Evolutionary conservation across 2,329 filamentous ascomycete species (phyloP).

Genomic region (Penicillium sp.): DNA sequence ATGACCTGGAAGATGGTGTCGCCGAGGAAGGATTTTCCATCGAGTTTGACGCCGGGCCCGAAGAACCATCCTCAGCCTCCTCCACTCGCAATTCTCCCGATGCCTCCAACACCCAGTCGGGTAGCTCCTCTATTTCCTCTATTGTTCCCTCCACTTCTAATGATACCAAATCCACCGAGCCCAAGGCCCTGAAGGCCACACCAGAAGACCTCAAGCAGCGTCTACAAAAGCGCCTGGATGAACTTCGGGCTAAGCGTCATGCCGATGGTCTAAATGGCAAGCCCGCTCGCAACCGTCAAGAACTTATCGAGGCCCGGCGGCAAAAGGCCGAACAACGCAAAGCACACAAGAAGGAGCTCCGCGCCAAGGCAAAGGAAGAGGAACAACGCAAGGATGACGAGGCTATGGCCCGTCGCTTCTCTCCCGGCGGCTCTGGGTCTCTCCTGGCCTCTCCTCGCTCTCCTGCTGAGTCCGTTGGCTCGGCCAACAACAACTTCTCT

Average conservation of each 20-base stretch:
- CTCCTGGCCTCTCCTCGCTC: conserved; percentile 56
- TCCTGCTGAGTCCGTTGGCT: conserved; percentile 43
- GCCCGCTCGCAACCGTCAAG: conserved; percentile 80
- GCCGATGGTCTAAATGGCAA: conserved; percentile 81
- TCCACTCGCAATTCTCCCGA: conserved; percentile 62
- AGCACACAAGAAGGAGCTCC: conserved; percentile 82
- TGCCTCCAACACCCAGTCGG: conserved; percentile 50
- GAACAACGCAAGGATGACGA: conserved; percentile 65
- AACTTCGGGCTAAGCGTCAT: conserved; percentile 80
- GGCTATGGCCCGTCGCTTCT: conserved; percentile 55
- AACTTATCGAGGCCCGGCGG: conserved; percentile 85
- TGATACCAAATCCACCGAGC: conserved; percentile 36
- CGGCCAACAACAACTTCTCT: conserved; percentile 67
- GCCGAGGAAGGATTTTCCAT: conserved; percentile 52
- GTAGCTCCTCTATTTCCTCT: conserved; percentile 68
- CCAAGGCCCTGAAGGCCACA: conserved; percentile 66
- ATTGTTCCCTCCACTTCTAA: conserved; percentile 49
- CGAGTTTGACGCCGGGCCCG: conserved; percentile 44
- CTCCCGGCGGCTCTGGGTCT: conserved; percentile 59
- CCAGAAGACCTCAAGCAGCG: conserved; percentile 74
- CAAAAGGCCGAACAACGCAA: conserved; percentile 85
- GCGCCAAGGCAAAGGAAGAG: conserved; percentile 74
- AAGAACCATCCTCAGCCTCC: conserved; percentile 43
- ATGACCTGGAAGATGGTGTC: conserved; percentile 39
- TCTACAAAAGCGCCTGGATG: conserved; percentile 78